Percentiles rank a stretch among this genome's conserved stretches.
Conservation (phyloP, 345 rosid genomes). For the Trapa bicornis region DNA sequence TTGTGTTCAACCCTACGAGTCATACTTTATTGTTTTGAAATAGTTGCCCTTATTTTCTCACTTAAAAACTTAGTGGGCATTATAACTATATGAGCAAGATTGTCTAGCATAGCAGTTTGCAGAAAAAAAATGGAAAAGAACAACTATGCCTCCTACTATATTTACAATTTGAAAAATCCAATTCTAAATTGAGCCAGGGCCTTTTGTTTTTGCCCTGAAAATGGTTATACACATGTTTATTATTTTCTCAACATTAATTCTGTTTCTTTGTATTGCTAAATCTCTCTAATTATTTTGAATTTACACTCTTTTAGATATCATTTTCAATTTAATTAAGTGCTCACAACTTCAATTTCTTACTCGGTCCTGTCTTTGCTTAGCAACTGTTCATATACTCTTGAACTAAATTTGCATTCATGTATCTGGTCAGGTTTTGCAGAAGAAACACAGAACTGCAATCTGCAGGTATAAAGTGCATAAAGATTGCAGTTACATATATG, state of each 20-base stretch:
- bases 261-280: not conserved
- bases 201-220: not conserved
- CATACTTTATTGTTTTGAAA: not conserved
- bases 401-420: slow-evolving; percentile 6
- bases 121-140: not conserved
- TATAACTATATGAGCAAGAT: not conserved
- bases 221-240: not conserved
- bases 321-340: not conserved
- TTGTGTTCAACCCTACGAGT: not conserved
- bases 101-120: not conserved
- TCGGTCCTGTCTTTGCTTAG: not conserved
- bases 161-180: not conserved
- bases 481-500: slow-evolving; percentile 17
- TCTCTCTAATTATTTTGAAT: not conserved
- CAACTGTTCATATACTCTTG: not conserved
- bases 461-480: slow-evolving; percentile 20
- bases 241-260: not conserved
- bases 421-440: slow-evolving; percentile 35
- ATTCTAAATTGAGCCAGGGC: not conserved
- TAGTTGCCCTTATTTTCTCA: not conserved
- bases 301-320: not conserved
- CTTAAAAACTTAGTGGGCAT: not conserved
- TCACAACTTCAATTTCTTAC: not conserved
- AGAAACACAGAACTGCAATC: slow-evolving; percentile 25
- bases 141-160: not conserved